Evolutionary conservation across 1,284 basidiomycete species (phyloP).

Genomic region (Sanghuangporus sanghuang): DNA sequence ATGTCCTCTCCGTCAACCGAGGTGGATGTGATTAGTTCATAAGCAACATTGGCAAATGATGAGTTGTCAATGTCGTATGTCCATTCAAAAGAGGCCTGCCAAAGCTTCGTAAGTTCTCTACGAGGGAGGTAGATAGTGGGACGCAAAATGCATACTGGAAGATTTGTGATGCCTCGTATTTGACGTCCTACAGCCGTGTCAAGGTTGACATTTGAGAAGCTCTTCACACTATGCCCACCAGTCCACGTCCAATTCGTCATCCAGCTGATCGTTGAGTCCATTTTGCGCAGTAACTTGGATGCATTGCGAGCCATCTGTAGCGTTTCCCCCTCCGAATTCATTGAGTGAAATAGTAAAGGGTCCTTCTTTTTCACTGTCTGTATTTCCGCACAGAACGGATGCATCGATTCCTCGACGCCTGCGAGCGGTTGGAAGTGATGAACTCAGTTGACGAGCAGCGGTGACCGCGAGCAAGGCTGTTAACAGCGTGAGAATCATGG

Average conservation of each 20-base stretch:
- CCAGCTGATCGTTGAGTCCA: conserved; percentile 46
- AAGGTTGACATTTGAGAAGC: conserved; percentile 53
- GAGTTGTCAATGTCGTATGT: conserved; percentile 26
- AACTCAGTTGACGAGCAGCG: not conserved
- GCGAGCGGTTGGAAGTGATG: not conserved
- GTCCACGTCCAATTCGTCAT: conserved; percentile 49
- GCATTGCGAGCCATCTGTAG: conserved; percentile 46
- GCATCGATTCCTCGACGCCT: conserved; percentile 23
- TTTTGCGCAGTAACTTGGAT: conserved; percentile 40
- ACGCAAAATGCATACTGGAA: conserved; percentile 35
- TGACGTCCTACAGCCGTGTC: conserved; percentile 45
- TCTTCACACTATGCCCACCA: conserved; percentile 50
- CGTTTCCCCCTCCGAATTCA: conserved; percentile 44
- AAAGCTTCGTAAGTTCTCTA: not conserved
- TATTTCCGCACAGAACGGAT: conserved; percentile 38
- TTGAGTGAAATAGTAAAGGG: conserved; percentile 45
- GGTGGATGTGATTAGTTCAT: conserved; percentile 56
- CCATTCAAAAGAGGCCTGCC: conserved; percentile 41
- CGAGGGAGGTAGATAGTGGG: not conserved
- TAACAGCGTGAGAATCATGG: not conserved
- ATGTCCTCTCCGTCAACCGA: conserved; percentile 43
- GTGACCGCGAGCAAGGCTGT: not conserved
- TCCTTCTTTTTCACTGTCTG: conserved; percentile 34
- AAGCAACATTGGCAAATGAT: conserved; percentile 46
- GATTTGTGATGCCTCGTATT: conserved; percentile 46